phyloP scores from a whole-genome alignment of 345 rosid genomes.

The Noccaea bulbosa region DNA sequence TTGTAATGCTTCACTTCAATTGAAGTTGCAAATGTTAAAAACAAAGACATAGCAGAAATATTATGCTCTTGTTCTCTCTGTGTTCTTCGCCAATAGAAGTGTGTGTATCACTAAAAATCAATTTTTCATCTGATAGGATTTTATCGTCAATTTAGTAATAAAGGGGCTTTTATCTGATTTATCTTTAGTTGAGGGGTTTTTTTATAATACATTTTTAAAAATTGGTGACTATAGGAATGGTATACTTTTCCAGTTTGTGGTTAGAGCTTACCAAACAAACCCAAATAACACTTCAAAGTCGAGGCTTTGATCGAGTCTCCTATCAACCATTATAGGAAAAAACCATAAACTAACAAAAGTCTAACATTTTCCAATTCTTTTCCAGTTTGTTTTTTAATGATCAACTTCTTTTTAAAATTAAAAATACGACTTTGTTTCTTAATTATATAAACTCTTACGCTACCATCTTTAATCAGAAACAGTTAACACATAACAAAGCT shows the following conservation, averaged over 20 bases:
- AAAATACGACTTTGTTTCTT: neutral
- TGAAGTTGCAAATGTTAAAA: neutral
- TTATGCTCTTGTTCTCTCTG: neutral
- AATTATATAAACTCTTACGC: slow-evolving; percentile 24
- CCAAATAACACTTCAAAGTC: neutral
- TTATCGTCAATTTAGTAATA: too few relatives aligned
- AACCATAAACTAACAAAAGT: slow-evolving; percentile 30
- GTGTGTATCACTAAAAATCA: neutral
- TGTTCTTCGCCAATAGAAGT: slow-evolving; percentile 1
- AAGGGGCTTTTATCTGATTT: too few relatives aligned
- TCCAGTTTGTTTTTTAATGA: neutral
- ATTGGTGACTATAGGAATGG: too few relatives aligned
- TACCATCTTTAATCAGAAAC: slow-evolving; percentile 36
- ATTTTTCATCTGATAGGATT: too few relatives aligned
- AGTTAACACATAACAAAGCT: slow-evolving; percentile 15
- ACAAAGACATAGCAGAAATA: neutral
- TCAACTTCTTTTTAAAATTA: neutral
- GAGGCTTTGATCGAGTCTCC: slow-evolving; percentile 30
- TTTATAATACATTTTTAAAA: too few relatives aligned
- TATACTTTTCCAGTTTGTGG: too few relatives aligned
- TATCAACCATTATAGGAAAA: slow-evolving; percentile 1
- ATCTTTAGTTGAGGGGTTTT: too few relatives aligned
- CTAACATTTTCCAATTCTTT: slow-evolving; percentile 34
- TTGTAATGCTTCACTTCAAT: neutral
- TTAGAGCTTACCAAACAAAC: too few relatives aligned